Conservation (phyloP, 257 asterid species). For the Anisodus acutangulus region DNA sequence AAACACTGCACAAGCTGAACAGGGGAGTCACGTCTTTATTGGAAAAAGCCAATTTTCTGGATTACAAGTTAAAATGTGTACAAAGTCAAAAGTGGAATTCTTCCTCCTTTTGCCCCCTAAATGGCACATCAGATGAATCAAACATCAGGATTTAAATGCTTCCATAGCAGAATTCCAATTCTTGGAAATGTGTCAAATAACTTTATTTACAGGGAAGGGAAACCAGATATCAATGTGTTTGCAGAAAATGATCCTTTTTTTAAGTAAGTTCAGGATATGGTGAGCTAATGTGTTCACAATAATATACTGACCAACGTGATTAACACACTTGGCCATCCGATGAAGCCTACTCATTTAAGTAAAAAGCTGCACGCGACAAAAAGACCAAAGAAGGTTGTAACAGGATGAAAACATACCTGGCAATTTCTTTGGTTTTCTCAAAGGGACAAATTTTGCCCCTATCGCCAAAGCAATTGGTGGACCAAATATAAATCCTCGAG, state of each 20-base stretch:
- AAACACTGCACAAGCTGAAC: not conserved
- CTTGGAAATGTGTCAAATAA: not conserved
- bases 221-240: not conserved
- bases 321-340: not conserved
- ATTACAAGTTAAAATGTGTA: not conserved
- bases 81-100: not conserved
- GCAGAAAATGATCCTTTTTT: not conserved
- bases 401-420: constrained; percentile 53
- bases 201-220: not conserved
- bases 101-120: constrained; percentile 5
- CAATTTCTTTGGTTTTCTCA: constrained; percentile 74
- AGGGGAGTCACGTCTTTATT: not conserved
- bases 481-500: constrained; percentile 84
- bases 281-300: not conserved
- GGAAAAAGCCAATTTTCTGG: not conserved
- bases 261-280: not conserved
- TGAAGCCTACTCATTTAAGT: not conserved
- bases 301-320: not conserved
- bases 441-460: constrained; percentile 87
- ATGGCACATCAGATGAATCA: not conserved
- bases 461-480: constrained; percentile 84
- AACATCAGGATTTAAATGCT: not conserved
- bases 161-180: not conserved
- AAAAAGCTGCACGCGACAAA: not conserved
- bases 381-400: not conserved